Conservation (phyloP, 169 alveolate genomes). For the Plasmodium gallinaceum region DNA sequence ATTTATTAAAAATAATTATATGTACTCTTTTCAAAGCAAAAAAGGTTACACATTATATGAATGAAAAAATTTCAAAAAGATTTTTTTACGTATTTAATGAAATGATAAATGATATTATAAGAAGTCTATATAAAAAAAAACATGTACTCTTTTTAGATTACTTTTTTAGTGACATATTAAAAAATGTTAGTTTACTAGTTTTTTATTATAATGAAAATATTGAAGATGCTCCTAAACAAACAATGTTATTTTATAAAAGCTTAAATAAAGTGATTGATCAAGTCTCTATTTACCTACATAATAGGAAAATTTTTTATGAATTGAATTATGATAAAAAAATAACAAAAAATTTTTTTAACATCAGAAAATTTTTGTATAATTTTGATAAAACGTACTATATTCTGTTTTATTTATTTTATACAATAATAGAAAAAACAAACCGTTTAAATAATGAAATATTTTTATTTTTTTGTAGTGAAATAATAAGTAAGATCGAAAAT, state of each 20-base stretch:
- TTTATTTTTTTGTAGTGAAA: constrained; percentile 42
- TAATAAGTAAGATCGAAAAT: neutral
- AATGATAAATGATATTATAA: constrained; percentile 23
- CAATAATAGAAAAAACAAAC: constrained; percentile 25
- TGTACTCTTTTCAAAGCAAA: constrained; percentile 44
- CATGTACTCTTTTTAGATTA: constrained; percentile 25
- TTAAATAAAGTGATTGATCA: constrained; percentile 71
- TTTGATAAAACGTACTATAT: constrained; percentile 37
- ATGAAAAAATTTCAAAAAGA: constrained; percentile 10
- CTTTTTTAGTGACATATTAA: constrained; percentile 48
- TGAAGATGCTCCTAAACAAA: constrained; percentile 46
- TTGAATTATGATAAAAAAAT: neutral
- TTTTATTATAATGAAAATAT: constrained; percentile 54
- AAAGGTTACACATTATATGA: constrained; percentile 43
- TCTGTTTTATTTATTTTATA: constrained; percentile 38
- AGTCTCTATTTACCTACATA: constrained; percentile 36
- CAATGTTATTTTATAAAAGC: constrained; percentile 57
- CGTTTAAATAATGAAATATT: constrained; percentile 52
- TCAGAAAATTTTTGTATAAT: constrained; percentile 14
- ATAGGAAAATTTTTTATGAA: constrained; percentile 35
- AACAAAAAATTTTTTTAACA: neutral
- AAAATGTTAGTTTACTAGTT: constrained; percentile 2
- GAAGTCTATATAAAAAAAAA: constrained; percentile 36
- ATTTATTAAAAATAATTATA: constrained; percentile 22
- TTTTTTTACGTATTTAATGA: constrained; percentile 18